Evolutionary conservation across 2,329 filamentous ascomycete genomes (phyloP).

Genomic region (Pseudophaeomoniella oleicola): DNA sequence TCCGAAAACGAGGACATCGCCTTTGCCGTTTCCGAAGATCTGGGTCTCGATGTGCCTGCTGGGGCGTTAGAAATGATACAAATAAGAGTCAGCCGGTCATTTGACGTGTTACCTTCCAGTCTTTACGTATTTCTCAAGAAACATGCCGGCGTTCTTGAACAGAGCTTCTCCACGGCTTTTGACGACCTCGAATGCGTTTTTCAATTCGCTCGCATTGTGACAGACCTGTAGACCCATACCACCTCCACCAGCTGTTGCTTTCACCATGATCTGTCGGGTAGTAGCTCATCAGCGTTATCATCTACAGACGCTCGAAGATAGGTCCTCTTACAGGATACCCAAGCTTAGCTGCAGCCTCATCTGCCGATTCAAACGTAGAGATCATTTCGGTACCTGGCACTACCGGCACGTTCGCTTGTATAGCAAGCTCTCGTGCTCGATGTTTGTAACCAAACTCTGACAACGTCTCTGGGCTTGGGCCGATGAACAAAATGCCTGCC

Average conservation of each 20-base stretch:
- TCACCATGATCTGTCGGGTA: constrained; percentile 61
- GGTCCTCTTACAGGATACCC: too few species aligned
- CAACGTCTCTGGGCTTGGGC: constrained; percentile 40
- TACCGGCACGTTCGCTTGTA: constrained; percentile 38
- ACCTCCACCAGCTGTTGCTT: constrained; percentile 67
- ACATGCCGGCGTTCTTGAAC: constrained; percentile 72
- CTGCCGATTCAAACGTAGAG: constrained; percentile 28
- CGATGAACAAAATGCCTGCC: constrained; percentile 44
- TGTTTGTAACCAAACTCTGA: constrained; percentile 46
- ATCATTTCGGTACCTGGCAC: constrained; percentile 39
- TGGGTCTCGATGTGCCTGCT: constrained; percentile 83
- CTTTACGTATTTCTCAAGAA: too few species aligned
- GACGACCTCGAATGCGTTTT: constrained; percentile 55
- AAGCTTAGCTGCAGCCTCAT: constrained; percentile 32
- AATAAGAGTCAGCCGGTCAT: too few species aligned
- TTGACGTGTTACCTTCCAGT: too few species aligned
- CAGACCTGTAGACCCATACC: constrained; percentile 79
- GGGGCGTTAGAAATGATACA: constrained; percentile 62
- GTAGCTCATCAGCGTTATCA: too few species aligned
- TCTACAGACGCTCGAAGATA: too few species aligned
- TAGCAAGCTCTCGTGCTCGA: constrained; percentile 38
- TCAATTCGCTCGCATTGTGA: constrained; percentile 51
- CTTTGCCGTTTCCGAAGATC: constrained; percentile 70
- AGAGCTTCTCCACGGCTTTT: constrained; percentile 61
- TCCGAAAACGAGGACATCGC: constrained; percentile 69